These are phyloP conservation scores for Phylloporus rhodoxanthus DNA, from an alignment of 768 basidiomycete species.

Conservation along the genomic window DNA sequence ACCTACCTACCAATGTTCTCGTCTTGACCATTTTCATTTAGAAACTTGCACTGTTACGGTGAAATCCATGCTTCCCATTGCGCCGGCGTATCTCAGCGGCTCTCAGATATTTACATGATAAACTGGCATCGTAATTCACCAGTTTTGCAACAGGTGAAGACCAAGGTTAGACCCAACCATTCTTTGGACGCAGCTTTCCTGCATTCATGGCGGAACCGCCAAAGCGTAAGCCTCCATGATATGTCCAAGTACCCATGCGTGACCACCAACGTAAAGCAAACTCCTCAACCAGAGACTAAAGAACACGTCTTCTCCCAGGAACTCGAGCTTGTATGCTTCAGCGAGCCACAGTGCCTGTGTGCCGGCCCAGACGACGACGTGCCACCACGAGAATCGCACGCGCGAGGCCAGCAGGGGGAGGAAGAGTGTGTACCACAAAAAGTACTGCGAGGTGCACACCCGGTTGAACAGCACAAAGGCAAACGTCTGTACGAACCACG, in stretches of 20 bases:
- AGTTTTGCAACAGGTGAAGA: neutral
- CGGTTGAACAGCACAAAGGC: slow-evolving; percentile 96
- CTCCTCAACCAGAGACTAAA: slow-evolving; percentile 73
- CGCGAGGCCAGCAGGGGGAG: slow-evolving; percentile 75
- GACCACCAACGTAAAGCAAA: slow-evolving; percentile 65
- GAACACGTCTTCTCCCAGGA: slow-evolving; percentile 72
- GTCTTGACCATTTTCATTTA: slow-evolving; percentile 7
- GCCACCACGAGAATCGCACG: slow-evolving; percentile 46
- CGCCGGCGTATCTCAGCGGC: slow-evolving; percentile 7
- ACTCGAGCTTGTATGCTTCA: slow-evolving; percentile 89
- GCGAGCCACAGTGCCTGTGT: slow-evolving; percentile 85
- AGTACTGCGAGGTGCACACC: slow-evolving; percentile 98
- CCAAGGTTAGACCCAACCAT: neutral
- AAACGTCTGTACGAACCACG: slow-evolving; percentile 90
- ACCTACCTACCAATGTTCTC: slow-evolving; percentile 22
- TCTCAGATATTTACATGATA: slow-evolving; percentile 21
- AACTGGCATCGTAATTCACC: neutral
- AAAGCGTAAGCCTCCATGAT: slow-evolving; percentile 48
- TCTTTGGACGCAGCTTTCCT: too few species aligned
- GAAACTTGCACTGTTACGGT: slow-evolving; percentile 8
- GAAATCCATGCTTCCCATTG: slow-evolving; percentile 16
- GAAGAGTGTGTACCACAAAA: slow-evolving; percentile 92
- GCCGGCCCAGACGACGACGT: slow-evolving; percentile 60
- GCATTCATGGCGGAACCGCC: neutral
- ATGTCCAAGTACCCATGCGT: slow-evolving; percentile 72